These are phyloP conservation scores for Tricholomella constricta DNA, from an alignment of 768 basidiomycete species.

Conservation along the genomic window DNA sequence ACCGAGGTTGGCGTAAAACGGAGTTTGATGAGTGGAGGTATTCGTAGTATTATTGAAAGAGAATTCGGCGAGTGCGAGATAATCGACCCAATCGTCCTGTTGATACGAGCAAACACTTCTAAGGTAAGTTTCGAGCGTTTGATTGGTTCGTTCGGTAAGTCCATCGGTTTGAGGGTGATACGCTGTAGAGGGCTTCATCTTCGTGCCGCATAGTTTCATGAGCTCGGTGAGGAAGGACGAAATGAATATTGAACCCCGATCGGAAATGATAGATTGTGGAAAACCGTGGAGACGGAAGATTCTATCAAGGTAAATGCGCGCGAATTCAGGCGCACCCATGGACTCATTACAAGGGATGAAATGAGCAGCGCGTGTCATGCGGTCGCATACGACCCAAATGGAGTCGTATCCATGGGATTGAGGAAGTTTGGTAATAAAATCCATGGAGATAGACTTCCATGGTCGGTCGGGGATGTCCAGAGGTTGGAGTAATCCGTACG, in stretches of 20 bases:
- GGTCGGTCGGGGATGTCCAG: conserved; percentile 35
- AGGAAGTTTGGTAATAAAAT: conserved; percentile 45
- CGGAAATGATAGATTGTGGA: conserved; percentile 33
- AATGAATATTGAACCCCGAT: conserved; percentile 33
- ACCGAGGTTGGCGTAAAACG: conserved; percentile 35
- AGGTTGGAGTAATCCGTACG: conserved; percentile 37
- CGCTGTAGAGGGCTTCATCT: conserved; percentile 30
- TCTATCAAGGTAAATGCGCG: conserved; percentile 34
- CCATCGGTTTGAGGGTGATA: conserved; percentile 40
- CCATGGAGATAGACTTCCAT: conserved; percentile 42
- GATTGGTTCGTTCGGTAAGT: conserved; percentile 7
- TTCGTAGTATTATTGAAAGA: conserved; percentile 38
- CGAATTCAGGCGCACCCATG: conserved; percentile 31
- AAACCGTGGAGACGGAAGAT: conserved; percentile 38
- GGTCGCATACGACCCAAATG: conserved; percentile 40
- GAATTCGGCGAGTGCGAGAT: conserved; percentile 42
- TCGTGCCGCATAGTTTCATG: conserved; percentile 14
- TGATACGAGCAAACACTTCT: conserved; percentile 35
- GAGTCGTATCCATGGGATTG: conserved; percentile 36
- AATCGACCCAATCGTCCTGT: conserved; percentile 31
- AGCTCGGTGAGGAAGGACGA: conserved; percentile 31
- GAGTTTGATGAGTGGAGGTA: conserved; percentile 34
- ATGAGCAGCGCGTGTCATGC: conserved; percentile 40
- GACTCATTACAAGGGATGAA: conserved; percentile 39
- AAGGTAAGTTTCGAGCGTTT: conserved; percentile 35